These are phyloP conservation scores for Tylopilus subfusipes DNA, from an alignment of 768 basidiomycete species.

Conservation along the genomic window DNA sequence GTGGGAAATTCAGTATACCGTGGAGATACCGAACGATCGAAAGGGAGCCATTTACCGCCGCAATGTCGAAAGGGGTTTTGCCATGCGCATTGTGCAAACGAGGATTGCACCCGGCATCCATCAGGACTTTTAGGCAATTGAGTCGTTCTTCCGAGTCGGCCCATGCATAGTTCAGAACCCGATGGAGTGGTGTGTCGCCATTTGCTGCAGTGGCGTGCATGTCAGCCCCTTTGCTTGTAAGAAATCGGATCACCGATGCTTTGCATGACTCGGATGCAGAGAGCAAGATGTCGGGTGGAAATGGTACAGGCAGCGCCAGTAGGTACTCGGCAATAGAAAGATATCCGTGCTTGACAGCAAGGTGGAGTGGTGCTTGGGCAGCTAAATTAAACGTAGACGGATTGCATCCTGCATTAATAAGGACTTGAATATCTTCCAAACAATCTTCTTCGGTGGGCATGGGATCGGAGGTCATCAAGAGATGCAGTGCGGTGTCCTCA, in stretches of 20 bases:
- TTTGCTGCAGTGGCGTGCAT: not conserved
- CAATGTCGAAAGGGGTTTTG: not conserved
- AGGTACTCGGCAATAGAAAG: not conserved
- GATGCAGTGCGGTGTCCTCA: slow-evolving; percentile 6
- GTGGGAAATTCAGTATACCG: not conserved
- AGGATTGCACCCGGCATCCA: not conserved
- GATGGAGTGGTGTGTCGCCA: no score
- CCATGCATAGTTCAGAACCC: not conserved
- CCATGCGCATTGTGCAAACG: not conserved
- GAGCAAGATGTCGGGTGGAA: slow-evolving; percentile 1
- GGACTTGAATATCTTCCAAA: not conserved
- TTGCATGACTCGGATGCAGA: not conserved
- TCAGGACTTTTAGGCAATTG: not conserved
- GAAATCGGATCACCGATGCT: not conserved
- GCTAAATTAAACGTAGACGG: not conserved
- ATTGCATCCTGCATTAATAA: slow-evolving; percentile 10
- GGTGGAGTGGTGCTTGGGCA: not conserved
- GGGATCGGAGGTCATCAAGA: not conserved
- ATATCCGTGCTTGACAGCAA: not conserved
- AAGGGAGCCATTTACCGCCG: not conserved
- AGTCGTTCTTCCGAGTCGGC: no score
- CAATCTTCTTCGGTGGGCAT: not conserved
- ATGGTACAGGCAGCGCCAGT: not conserved
- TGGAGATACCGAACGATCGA: not conserved
- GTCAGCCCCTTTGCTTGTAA: not conserved